A percentile compares a stretch with the other conserved stretches of the same genome.
Conservation (phyloP, 352 stramenopile species). For the Globisporangium canariense region DNA sequence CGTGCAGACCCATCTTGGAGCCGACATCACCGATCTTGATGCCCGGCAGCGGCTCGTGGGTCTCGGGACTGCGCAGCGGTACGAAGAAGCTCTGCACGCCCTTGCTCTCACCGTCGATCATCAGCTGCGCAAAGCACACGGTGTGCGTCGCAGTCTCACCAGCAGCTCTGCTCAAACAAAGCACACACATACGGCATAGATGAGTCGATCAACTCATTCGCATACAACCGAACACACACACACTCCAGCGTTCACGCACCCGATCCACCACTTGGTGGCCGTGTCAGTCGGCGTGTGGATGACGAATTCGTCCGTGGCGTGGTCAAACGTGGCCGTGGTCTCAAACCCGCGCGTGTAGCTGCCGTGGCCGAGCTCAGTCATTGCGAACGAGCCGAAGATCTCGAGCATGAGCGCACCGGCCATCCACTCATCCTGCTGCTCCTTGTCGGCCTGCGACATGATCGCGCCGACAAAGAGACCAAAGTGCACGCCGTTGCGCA, state of each 20-base stretch:
- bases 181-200: not conserved
- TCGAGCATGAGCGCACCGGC: slow-evolving; percentile 63
- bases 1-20: slow-evolving; percentile 66
- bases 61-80: slow-evolving; percentile 85
- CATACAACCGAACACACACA: not conserved
- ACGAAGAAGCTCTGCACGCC: slow-evolving; percentile 97
- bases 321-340: slow-evolving; percentile 94
- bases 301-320: slow-evolving; percentile 88
- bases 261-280: slow-evolving; percentile 93
- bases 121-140: slow-evolving; percentile 1
- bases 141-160: not conserved
- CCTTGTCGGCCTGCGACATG: slow-evolving; percentile 64
- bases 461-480: slow-evolving; percentile 79
- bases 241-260: not conserved
- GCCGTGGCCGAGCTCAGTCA: slow-evolving; percentile 92
- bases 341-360: slow-evolving; percentile 87
- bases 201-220: not conserved
- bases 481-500: slow-evolving; percentile 82
- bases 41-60: slow-evolving; percentile 45
- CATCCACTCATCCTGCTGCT: slow-evolving; percentile 85
- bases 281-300: slow-evolving; percentile 95
- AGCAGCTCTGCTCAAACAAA: not conserved
- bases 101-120: not conserved
- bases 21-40: slow-evolving; percentile 66
- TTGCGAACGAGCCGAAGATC: slow-evolving; percentile 84